phyloP scores from a whole-genome alignment of 345 rosid species.

The Ailanthus altissimus region DNA sequence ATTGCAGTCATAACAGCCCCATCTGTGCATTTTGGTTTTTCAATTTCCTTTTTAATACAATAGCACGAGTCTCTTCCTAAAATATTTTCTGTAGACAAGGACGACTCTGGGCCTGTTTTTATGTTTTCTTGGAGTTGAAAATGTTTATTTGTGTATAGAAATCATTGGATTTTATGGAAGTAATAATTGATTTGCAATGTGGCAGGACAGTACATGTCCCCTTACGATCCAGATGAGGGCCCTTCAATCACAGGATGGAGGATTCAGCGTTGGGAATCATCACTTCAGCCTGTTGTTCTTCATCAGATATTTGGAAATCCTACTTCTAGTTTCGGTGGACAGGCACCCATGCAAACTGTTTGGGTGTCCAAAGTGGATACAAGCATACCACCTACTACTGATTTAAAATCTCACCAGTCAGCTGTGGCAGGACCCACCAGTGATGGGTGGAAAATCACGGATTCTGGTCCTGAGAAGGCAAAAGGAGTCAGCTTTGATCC shows the following conservation, averaged over 20 bases:
- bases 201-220: slow-evolving; percentile 98
- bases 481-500: slow-evolving; percentile 89
- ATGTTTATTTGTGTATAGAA: neutral
- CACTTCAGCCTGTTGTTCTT: slow-evolving; percentile 94
- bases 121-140: neutral
- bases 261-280: slow-evolving; percentile 99
- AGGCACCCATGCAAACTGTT: slow-evolving; percentile 94
- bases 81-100: neutral
- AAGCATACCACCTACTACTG: slow-evolving; percentile 89
- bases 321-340: slow-evolving; percentile 88
- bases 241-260: slow-evolving; percentile 99
- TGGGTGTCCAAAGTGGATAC: slow-evolving; percentile 96
- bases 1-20: neutral
- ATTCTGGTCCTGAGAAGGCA: slow-evolving; percentile 56
- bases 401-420: slow-evolving; percentile 65
- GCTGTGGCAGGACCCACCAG: slow-evolving; percentile 50
- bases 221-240: slow-evolving; percentile 99
- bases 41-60: neutral
- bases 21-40: neutral
- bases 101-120: neutral
- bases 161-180: slow-evolving; percentile 11
- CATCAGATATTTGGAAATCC: slow-evolving; percentile 98
- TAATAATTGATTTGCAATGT: slow-evolving; percentile 19
- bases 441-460: slow-evolving; percentile 55
- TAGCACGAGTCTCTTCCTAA: neutral